Evolutionary conservation across 2,329 filamentous ascomycete species (phyloP).

Genomic region (Sarocladiaceae sp.): DNA sequence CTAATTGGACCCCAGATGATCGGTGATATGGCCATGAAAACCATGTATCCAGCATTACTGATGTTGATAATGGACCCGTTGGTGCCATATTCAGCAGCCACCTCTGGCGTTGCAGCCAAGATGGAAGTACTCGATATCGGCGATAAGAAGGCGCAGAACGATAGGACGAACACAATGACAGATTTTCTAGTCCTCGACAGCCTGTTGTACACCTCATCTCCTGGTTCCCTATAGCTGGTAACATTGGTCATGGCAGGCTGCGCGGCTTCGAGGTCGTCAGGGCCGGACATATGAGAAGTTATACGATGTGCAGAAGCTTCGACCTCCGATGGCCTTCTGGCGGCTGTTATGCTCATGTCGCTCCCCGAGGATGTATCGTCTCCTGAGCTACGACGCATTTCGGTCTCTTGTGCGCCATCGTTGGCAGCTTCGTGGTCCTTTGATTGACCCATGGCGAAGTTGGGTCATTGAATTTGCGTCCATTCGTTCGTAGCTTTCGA

Average conservation of each 20-base stretch:
- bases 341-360: neutral
- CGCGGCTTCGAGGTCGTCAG: slow-evolving; percentile 21
- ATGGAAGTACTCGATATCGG: slow-evolving; percentile 73
- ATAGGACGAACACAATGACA: slow-evolving; percentile 63
- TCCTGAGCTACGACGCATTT: neutral
- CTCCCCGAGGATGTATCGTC: neutral
- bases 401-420: neutral
- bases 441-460: neutral
- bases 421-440: neutral
- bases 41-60: slow-evolving; percentile 70
- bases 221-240: slow-evolving; percentile 22
- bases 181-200: slow-evolving; percentile 59
- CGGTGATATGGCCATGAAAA: slow-evolving; percentile 68
- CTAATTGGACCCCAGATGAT: slow-evolving; percentile 71
- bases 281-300: slow-evolving; percentile 25
- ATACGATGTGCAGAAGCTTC: slow-evolving; percentile 13
- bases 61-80: slow-evolving; percentile 67
- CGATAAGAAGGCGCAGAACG: slow-evolving; percentile 72
- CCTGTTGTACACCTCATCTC: slow-evolving; percentile 59
- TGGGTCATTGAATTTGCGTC: neutral
- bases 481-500: no score
- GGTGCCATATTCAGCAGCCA: slow-evolving; percentile 60
- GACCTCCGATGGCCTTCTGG: neutral
- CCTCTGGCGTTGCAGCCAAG: slow-evolving; percentile 69
- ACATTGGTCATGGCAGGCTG: slow-evolving; percentile 9